phyloP scores from a whole-genome alignment of 257 asterid genomes.

The Lycium barbarum region DNA sequence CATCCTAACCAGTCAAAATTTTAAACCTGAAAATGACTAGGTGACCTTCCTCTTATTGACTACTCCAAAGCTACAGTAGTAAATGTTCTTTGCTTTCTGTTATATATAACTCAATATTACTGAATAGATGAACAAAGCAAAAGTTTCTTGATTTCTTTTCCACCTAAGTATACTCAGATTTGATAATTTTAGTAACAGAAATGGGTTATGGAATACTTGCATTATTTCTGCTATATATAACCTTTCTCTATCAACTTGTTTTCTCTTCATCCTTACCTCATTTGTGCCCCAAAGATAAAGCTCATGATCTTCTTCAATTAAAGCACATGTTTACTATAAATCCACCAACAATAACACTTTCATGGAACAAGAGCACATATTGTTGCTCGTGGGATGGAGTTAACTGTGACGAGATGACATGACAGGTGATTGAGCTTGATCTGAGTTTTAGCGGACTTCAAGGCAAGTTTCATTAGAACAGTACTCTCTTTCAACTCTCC shows the following conservation, averaged over 20 bases:
- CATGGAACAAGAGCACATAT: constrained; percentile 27
- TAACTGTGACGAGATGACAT: constrained; percentile 26
- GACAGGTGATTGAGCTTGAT: constrained; percentile 35
- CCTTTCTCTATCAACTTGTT: not conserved
- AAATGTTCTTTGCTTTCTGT: no score
- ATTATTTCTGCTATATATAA: not conserved
- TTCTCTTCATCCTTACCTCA: not conserved
- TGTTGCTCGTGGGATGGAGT: constrained; percentile 40
- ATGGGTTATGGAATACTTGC: not conserved
- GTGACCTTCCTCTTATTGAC: no score
- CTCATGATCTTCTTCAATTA: not conserved
- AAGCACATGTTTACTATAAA: not conserved
- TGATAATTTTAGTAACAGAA: not conserved
- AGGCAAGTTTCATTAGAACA: constrained; percentile 30
- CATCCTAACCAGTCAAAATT: no score
- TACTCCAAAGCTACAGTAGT: no score
- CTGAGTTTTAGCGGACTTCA: constrained; percentile 36
- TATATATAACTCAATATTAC: no score
- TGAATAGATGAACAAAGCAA: no score
- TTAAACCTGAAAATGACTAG: no score
- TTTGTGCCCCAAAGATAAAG: not conserved
- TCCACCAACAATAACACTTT: not conserved
- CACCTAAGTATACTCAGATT: no score
- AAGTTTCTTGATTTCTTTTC: no score
- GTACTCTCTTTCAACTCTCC: constrained; percentile 31